Conservation (phyloP, 2,329 filamentous ascomycete species). For the Rachicladosporium sp. region DNA sequence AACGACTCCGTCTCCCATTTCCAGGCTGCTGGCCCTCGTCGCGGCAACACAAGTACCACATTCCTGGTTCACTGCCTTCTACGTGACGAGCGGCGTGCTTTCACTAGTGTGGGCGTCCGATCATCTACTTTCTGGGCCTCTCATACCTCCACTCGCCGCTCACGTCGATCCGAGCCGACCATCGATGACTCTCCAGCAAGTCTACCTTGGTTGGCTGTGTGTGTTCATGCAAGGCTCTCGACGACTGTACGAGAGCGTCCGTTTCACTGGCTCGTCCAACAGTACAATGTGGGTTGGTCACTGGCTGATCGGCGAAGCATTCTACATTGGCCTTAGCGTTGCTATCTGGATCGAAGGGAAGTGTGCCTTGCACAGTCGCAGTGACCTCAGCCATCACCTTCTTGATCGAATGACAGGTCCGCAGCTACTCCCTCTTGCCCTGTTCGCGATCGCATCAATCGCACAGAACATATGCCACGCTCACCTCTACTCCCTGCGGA, state of each 20-base stretch:
- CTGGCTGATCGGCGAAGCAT: slow-evolving; percentile 68
- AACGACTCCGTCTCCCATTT: background rate
- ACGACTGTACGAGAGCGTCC: slow-evolving; percentile 62
- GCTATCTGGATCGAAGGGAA: slow-evolving; percentile 77
- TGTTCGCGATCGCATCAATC: slow-evolving; percentile 58
- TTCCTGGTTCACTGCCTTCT: slow-evolving; percentile 82
- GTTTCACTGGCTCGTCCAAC: slow-evolving; percentile 51
- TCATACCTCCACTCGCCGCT: background rate
- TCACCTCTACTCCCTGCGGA: slow-evolving; percentile 30
- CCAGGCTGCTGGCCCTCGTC: slow-evolving; percentile 29
- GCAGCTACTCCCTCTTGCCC: slow-evolving; percentile 40
- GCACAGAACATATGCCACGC: slow-evolving; percentile 55
- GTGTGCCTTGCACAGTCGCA: slow-evolving; percentile 37
- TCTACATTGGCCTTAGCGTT: slow-evolving; percentile 62
- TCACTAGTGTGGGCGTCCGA: slow-evolving; percentile 59
- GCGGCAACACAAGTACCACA: slow-evolving; percentile 61
- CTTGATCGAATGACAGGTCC: slow-evolving; percentile 25
- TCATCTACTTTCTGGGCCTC: slow-evolving; percentile 1
- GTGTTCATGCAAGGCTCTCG: slow-evolving; percentile 65
- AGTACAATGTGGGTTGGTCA: slow-evolving; percentile 78
- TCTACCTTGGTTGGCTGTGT: slow-evolving; percentile 57
- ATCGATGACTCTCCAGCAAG: slow-evolving; percentile 49
- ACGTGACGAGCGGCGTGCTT: slow-evolving; percentile 55
- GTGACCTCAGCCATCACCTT: slow-evolving; percentile 23
- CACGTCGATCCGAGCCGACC: background rate